Conservation (phyloP, 331 rosid genomes). For the Quercus tomentella region DNA sequence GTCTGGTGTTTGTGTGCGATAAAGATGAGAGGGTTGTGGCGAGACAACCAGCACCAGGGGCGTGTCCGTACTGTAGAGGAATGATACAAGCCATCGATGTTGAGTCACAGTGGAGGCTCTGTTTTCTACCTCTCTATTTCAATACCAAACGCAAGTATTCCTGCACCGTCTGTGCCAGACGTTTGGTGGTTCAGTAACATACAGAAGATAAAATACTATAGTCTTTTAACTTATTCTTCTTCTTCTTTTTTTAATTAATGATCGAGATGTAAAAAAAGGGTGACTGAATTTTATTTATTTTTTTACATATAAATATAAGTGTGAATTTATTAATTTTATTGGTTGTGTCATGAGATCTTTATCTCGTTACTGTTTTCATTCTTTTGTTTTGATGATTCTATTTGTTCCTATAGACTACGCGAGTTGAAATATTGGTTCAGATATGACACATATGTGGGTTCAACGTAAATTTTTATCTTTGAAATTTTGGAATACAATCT, state of each 20-base stretch:
- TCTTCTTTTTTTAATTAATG: background rate
- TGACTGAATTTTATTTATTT: no score
- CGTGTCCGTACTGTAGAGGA: conserved; percentile 83
- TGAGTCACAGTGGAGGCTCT: conserved; percentile 43
- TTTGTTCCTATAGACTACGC: no score
- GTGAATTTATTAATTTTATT: no score
- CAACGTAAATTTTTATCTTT: no score
- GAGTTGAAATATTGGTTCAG: no score
- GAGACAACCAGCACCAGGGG: conserved; percentile 72
- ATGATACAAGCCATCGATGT: conserved; percentile 66
- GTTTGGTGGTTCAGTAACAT: conserved; percentile 26
- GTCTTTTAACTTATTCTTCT: background rate
- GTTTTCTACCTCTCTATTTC: conserved; percentile 47
- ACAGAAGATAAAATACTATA: background rate
- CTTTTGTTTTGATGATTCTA: no score
- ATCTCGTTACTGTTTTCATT: no score
- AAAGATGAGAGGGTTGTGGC: conserved; percentile 60
- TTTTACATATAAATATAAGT: no score
- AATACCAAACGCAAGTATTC: conserved; percentile 45
- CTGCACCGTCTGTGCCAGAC: conserved; percentile 33
- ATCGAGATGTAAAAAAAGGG: no score
- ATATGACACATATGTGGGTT: no score
- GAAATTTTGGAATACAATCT: no score
- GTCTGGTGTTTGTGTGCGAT: conserved; percentile 82
- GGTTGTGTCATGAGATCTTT: no score